phyloP scores from a whole-genome alignment of 345 rosid genomes.

The Corchorus capsularis region DNA sequence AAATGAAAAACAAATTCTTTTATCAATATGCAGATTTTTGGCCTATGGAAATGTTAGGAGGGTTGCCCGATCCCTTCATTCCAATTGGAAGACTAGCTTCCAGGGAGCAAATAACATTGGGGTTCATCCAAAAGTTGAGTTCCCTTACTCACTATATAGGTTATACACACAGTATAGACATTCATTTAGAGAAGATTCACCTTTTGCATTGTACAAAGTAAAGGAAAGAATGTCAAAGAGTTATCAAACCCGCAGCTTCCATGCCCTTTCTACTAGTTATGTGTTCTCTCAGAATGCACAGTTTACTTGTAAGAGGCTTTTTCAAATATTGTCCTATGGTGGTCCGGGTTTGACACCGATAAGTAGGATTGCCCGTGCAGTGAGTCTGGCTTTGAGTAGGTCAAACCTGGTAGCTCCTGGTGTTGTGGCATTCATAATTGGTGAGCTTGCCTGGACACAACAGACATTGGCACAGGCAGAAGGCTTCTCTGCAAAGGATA shows the following conservation, averaged over 20 bases:
- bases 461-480: constrained; percentile 49
- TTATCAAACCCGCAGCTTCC: constrained; percentile 32
- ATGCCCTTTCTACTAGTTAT: constrained; percentile 41
- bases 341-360: constrained; percentile 44
- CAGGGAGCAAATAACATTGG: background rate
- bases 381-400: constrained; percentile 76
- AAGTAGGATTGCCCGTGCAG: constrained; percentile 77
- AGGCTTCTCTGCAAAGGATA: constrained; percentile 47
- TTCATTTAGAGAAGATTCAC: constrained; percentile 30
- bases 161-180: constrained; percentile 31
- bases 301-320: constrained; percentile 68
- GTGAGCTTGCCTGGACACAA: constrained; percentile 54
- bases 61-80: constrained; percentile 28
- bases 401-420: constrained; percentile 66
- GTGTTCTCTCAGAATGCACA: constrained; percentile 52
- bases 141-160: constrained; percentile 29
- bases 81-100: constrained; percentile 26
- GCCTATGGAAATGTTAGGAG: constrained; percentile 38
- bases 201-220: constrained; percentile 24
- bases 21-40: constrained; percentile 31
- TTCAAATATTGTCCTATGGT: constrained; percentile 36
- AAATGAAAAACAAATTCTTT: background rate
- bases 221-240: constrained; percentile 32
- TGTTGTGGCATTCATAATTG: constrained; percentile 54
- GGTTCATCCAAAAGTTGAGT: background rate